Base-by-base conservation (phyloP, 495 filamentous ascomycete genomes). In the Xylaria nigripes region DNA sequence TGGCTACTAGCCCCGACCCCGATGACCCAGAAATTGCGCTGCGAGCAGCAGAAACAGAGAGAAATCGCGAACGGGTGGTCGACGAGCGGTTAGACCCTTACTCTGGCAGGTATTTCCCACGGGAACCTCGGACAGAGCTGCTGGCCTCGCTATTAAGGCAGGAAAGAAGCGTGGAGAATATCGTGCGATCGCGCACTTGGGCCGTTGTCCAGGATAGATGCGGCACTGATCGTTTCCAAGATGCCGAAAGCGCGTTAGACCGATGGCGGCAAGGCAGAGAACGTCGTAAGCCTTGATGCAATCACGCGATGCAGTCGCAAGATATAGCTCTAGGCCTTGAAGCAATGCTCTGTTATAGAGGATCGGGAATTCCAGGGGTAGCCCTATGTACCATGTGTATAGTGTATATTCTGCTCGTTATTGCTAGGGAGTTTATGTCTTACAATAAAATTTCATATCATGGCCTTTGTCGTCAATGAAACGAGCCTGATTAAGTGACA, bases 31-130 rank as follows among this genome's bases (percentile, higher is more conserved):
- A 93, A 60, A 71, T 81, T 6, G 73, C 86, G 1, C 59, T 87
- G 24, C 76, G 87, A 53, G 71, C 89, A 58, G 77, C 81, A 0
- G 89, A 95, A 67, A 80, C 81, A 24, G 81, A 81, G 34, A 78
- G 71, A 56, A 81, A 86, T 53, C 76, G 83, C 48, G 89, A 95
- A 62, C 76, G 83, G 48, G 76, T 91, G 5, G 84, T 97, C 15
- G 77, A 98, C 70, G 93, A 96, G 68, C 75, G 93, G 54, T 69
- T 97, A 51, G 93, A 98, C 70, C 93, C 93, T 16, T 98, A 98
- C 62, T 90, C 86, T 18, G 89, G 74, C 21, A 76, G 92, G 24
- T 95, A 85, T 62, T 92, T 90, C 56, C 90, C 91, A 0, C 75
- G 79, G 42, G 90, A 97, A 69, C 77, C 87, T 42, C 76, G 91